Evolutionary conservation across 176 grass and related monocot genomes (phyloP).

Genomic region (Oryza meyeriana): DNA sequence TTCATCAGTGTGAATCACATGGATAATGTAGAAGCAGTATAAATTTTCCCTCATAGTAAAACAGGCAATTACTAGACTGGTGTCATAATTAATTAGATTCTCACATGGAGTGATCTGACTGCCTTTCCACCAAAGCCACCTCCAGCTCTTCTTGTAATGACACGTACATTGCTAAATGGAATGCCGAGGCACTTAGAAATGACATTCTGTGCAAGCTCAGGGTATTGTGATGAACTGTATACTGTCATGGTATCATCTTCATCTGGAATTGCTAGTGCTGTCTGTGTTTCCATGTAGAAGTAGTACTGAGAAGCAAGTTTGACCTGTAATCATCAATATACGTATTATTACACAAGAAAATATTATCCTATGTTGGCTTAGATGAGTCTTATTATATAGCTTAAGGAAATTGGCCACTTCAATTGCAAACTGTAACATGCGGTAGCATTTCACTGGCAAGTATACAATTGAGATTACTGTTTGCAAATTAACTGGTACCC

Average conservation of each 20-base stretch:
- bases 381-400: neutral
- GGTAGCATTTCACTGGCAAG: neutral
- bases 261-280: conserved; percentile 62
- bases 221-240: conserved; percentile 56
- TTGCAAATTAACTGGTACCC: neutral
- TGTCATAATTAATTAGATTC: neutral
- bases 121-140: conserved; percentile 71
- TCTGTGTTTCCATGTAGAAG: conserved; percentile 86
- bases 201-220: conserved; percentile 42
- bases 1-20: neutral
- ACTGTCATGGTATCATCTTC: conserved; percentile 65
- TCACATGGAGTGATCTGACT: conserved; percentile 38
- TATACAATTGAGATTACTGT: neutral
- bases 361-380: neutral
- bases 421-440: neutral
- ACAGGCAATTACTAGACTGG: neutral
- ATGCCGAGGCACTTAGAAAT: conserved; percentile 69
- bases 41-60: neutral
- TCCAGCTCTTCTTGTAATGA: conserved; percentile 77
- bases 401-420: neutral
- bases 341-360: neutral
- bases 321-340: conserved; percentile 45
- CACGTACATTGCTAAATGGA: conserved; percentile 58
- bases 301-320: conserved; percentile 67
- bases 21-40: neutral